Base-by-base conservation (phyloP, 441 rosid genomes). In the Geranium incanum region DNA sequence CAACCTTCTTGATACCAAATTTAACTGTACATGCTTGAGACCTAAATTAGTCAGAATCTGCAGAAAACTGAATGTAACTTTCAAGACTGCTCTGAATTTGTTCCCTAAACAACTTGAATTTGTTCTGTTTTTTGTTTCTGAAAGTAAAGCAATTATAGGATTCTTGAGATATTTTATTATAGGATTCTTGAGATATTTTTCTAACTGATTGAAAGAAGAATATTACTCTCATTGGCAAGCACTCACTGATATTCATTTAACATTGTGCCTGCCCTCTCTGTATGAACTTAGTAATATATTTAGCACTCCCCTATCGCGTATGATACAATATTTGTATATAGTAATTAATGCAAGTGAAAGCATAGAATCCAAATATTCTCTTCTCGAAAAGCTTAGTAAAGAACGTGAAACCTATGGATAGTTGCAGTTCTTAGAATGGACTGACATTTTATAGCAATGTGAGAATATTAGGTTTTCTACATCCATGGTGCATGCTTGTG, bases 401-500 rank as follows among this genome's bases (percentile, higher is more conserved):
- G 3, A 62, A 23, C 13, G 37, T 6, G 37, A 62, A 62, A 12
- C 66, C 66, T 62, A 28, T 62, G 37, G 66, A 21, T 62, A 23
- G 66, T 28, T 9, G 28, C 9, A 23, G 63, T 13, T 62, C 28
- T 19, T 62, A 62, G 66, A 28, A 62, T 11, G 66, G 36, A 13
- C 66, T 21, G 66, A 23, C 15, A 62, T 62, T 62, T 28, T 9
- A 62, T 62, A 60, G 65, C 65, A 60, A 60, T 60, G 6, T 70
- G 48, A 75, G 74, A 68, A 71, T 71, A 71, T 39, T 63, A 4
- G 43, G 68, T 33, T 66, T 33, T 66, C 4, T 36, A 15, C 43
- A 62, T 62, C 36, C 11, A 62, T 62, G 75, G 67, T 66, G 69
- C 19, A 48, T 67, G 76, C 41, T 66, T 8, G 70, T 70, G 21